Evolutionary conservation across 1,139 yeast species (phyloP).

Genomic region (Trichomonascaceae sp.): DNA sequence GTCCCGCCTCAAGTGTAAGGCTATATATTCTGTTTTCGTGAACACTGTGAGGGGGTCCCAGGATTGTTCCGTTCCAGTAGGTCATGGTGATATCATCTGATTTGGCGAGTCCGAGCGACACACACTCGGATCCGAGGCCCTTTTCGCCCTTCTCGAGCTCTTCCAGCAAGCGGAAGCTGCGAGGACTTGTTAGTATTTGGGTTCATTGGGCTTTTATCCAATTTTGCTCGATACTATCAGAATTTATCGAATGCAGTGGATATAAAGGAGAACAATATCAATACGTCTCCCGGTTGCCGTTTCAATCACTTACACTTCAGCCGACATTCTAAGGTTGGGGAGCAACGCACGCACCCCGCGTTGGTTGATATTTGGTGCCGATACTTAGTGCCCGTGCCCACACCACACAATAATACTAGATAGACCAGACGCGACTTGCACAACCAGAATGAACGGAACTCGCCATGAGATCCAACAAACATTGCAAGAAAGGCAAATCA

Average conservation of each 20-base stretch:
- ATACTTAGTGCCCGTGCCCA: too few relatives aligned
- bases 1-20: constrained; percentile 69
- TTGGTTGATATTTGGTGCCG: too few relatives aligned
- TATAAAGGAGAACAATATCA: constrained; percentile 6
- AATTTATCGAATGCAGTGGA: neutral
- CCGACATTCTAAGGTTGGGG: constrained; percentile 24
- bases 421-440: too few relatives aligned
- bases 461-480: too few relatives aligned
- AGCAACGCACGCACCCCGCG: too few relatives aligned
- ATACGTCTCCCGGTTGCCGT: constrained; percentile 8
- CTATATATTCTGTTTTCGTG: constrained; percentile 93
- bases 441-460: too few relatives aligned
- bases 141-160: constrained; percentile 97
- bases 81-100: constrained; percentile 88
- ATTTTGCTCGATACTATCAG: neutral
- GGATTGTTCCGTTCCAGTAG: constrained; percentile 88
- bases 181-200: constrained; percentile 40
- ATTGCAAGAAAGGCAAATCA: too few relatives aligned
- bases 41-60: constrained; percentile 92
- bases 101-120: constrained; percentile 83
- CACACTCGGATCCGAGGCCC: constrained; percentile 92
- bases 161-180: constrained; percentile 86
- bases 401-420: too few relatives aligned
- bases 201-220: neutral
- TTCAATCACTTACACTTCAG: constrained; percentile 28